A percentile compares a stretch with the other conserved stretches of the same genome.
Conservation (phyloP, 2,329 filamentous ascomycete genomes). For the Dothideomycetes sp. region DNA sequence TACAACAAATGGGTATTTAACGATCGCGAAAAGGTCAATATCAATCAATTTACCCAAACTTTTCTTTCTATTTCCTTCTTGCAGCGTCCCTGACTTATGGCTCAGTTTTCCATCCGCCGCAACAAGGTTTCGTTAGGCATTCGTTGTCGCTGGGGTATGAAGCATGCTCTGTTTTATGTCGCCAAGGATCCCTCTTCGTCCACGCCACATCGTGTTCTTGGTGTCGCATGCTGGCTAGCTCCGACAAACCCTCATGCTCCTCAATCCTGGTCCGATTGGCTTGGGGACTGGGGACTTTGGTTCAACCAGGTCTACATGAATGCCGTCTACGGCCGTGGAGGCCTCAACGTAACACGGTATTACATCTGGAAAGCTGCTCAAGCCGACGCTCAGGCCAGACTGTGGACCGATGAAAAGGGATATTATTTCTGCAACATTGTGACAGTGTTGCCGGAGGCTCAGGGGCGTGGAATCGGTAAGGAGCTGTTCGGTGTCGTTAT, state of each 20-base stretch:
- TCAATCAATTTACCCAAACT: slow-evolving; percentile 7
- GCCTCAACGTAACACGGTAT: slow-evolving; percentile 56
- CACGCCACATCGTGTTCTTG: slow-evolving; percentile 43
- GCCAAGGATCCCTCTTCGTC: slow-evolving; percentile 45
- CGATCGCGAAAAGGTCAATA: slow-evolving; percentile 42
- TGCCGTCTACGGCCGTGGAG: slow-evolving; percentile 56
- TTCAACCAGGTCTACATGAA: slow-evolving; percentile 57
- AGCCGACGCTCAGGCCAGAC: slow-evolving; percentile 45
- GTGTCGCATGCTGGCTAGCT: slow-evolving; percentile 62
- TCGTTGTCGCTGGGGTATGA: slow-evolving; percentile 60
- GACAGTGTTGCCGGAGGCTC: slow-evolving; percentile 53
- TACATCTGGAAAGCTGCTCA: slow-evolving; percentile 63
- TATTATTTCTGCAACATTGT: slow-evolving; percentile 73
- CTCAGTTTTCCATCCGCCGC: slow-evolving; percentile 46
- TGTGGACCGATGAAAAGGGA: slow-evolving; percentile 56
- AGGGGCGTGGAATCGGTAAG: slow-evolving; percentile 56
- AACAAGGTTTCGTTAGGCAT: slow-evolving; percentile 54
- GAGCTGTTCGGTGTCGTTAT: slow-evolving; percentile 54
- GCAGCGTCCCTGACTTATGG: neutral
- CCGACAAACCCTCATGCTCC: slow-evolving; percentile 36
- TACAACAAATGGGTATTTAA: slow-evolving; percentile 56
- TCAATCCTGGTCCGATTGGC: slow-evolving; percentile 50
- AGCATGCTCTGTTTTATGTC: slow-evolving; percentile 58
- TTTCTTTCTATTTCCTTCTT: neutral
- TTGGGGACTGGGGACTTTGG: slow-evolving; percentile 50